These are phyloP conservation scores for Artemisia annua DNA, from an alignment of 129 eudicot species.

Conservation along the genomic window DNA sequence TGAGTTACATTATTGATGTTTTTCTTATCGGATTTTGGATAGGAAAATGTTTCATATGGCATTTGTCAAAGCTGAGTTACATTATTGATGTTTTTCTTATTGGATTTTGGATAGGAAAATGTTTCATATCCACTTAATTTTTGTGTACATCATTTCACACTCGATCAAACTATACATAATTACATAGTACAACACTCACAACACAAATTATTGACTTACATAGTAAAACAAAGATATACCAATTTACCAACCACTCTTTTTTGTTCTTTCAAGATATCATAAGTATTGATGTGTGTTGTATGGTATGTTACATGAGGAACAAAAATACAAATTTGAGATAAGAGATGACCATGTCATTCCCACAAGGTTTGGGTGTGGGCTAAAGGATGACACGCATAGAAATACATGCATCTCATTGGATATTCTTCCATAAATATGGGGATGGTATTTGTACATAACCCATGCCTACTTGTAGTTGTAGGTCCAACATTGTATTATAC, in stretches of 20 bases:
- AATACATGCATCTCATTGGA: background rate
- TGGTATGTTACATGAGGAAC: background rate
- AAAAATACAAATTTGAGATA: background rate
- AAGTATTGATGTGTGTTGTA: background rate
- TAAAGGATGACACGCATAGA: background rate
- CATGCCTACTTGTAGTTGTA: background rate
- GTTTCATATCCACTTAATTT: too few relatives aligned
- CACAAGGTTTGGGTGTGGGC: conserved; percentile 8
- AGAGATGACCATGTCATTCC: conserved; percentile 4
- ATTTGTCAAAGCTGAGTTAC: too few relatives aligned
- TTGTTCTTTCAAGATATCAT: background rate
- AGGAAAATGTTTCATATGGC: too few relatives aligned
- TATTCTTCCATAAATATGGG: conserved; percentile 17
- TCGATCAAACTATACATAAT: too few relatives aligned
- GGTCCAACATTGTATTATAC: background rate
- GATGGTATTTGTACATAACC: conserved; percentile 14
- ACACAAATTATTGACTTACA: too few relatives aligned
- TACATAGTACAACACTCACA: too few relatives aligned
- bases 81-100: too few relatives aligned
- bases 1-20: too few relatives aligned
- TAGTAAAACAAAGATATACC: too few relatives aligned
- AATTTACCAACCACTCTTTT: background rate
- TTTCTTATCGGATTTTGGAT: too few relatives aligned
- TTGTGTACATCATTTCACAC: too few relatives aligned
- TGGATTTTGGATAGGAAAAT: too few relatives aligned